Percentiles rank a stretch among this genome's conserved stretches.
Evolutionary conservation across 163 green algal species (phyloP).

Genomic region (Chlamydomonas reinhardtii): DNA sequence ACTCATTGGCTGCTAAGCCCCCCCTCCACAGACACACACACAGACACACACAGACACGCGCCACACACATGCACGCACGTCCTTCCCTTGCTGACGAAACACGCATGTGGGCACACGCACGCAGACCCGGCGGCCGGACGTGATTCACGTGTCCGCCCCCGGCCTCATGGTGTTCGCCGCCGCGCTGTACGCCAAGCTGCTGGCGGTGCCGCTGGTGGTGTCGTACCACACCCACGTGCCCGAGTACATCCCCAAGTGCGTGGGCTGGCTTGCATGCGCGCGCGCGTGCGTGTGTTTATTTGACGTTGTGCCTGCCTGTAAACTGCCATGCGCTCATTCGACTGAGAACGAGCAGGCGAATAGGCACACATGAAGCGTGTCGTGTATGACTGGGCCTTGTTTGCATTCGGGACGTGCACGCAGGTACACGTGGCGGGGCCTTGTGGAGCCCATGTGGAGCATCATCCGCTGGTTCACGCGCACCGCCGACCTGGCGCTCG

Average conservation of each 20-base stretch:
- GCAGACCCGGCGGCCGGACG: conserved; percentile 69
- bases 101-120: too few relatives aligned
- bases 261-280: neutral
- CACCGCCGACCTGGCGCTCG: conserved; percentile 89
- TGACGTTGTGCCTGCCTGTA: too few relatives aligned
- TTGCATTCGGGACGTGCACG: too few relatives aligned
- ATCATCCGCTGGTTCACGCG: conserved; percentile 76
- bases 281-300: neutral
- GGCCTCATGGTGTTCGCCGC: conserved; percentile 84
- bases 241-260: conserved; percentile 94
- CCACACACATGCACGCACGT: too few relatives aligned
- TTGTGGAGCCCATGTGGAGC: conserved; percentile 37
- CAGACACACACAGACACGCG: too few relatives aligned
- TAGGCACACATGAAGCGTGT: too few relatives aligned
- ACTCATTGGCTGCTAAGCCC: too few relatives aligned
- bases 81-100: too few relatives aligned
- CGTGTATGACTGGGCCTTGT: too few relatives aligned
- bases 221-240: conserved; percentile 98
- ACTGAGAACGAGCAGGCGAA: too few relatives aligned
- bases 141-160: conserved; percentile 94
- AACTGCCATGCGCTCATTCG: neutral
- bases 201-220: conserved; percentile 91
- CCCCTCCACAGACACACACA: too few relatives aligned
- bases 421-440: conserved; percentile 69
- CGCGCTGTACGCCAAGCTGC: conserved; percentile 89